phyloP scores from a whole-genome alignment of 2,329 filamentous ascomycete genomes.

The Sarocladium kiliense region DNA sequence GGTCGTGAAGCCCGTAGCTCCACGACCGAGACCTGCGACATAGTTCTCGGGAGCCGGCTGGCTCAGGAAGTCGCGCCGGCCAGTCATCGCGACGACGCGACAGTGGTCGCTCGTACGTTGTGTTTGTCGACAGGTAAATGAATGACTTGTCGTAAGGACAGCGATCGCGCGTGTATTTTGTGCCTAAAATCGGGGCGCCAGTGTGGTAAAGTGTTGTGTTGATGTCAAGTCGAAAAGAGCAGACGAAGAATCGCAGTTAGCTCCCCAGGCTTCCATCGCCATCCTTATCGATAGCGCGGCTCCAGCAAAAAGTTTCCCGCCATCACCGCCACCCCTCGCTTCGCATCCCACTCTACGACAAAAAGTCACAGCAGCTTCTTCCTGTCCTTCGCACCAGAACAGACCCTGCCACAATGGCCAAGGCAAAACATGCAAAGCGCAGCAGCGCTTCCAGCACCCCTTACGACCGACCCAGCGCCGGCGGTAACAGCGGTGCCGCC shows the following conservation, averaged over 20 bases:
- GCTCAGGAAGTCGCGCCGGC: slow-evolving; percentile 78
- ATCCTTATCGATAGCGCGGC: slow-evolving; percentile 17
- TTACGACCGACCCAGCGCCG: slow-evolving; percentile 33
- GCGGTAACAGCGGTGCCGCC: slow-evolving; percentile 16
- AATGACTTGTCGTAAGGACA: neutral
- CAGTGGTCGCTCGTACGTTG: neutral
- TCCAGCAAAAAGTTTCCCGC: slow-evolving; percentile 19
- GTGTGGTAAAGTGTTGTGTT: neutral
- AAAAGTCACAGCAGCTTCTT: neutral
- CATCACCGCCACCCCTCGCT: slow-evolving; percentile 15
- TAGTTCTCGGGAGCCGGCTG: slow-evolving; percentile 84
- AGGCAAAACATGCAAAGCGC: slow-evolving; percentile 48
- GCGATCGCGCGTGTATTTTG: neutral
- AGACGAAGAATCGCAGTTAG: neutral
- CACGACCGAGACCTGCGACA: slow-evolving; percentile 93
- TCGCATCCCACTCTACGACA: slow-evolving; percentile 4
- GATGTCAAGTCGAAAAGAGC: neutral
- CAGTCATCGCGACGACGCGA: slow-evolving; percentile 35
- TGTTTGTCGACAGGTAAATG: neutral
- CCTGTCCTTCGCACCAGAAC: slow-evolving; percentile 5
- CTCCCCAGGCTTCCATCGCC: neutral
- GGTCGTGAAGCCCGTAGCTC: slow-evolving; percentile 96
- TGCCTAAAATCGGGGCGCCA: neutral
- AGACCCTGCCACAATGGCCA: slow-evolving; percentile 40
- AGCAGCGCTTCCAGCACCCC: slow-evolving; percentile 37